Percentiles rank a stretch among this genome's conserved stretches.
Conservation (phyloP, 306 rosid species). For the Carpinus viminea region DNA sequence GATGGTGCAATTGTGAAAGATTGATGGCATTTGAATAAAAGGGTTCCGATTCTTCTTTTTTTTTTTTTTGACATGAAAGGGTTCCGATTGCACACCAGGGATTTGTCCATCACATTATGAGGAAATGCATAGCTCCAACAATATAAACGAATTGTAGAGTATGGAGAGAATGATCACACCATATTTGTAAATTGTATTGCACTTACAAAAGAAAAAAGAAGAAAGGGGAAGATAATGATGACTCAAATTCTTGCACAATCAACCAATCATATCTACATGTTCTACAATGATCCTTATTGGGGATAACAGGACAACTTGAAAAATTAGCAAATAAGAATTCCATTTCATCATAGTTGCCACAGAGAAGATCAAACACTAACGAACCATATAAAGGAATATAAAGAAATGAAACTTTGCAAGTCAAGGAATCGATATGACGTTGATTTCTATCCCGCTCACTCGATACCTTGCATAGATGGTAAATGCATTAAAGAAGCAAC, state of each 20-base stretch:
- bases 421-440: conserved; percentile 29
- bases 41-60: no score
- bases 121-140: no score
- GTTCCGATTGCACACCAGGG: no score
- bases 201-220: not conserved
- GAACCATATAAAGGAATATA: not conserved
- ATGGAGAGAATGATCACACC: no score
- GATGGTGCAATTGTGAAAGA: no score
- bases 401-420: conserved; percentile 15
- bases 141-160: no score
- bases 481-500: conserved; percentile 26
- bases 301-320: not conserved
- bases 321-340: not conserved
- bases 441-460: conserved; percentile 44
- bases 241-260: not conserved
- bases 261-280: not conserved
- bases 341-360: not conserved
- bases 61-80: no score
- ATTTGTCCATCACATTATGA: no score
- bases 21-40: no score
- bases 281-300: not conserved
- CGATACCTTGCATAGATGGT: conserved; percentile 64
- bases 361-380: not conserved
- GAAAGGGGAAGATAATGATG: not conserved
- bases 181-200: no score